Evolutionary conservation across 768 basidiomycete genomes (phyloP), one percentile per base, ranked within the genome.

Genomic region (Rhodotorula diobovata): DNA sequence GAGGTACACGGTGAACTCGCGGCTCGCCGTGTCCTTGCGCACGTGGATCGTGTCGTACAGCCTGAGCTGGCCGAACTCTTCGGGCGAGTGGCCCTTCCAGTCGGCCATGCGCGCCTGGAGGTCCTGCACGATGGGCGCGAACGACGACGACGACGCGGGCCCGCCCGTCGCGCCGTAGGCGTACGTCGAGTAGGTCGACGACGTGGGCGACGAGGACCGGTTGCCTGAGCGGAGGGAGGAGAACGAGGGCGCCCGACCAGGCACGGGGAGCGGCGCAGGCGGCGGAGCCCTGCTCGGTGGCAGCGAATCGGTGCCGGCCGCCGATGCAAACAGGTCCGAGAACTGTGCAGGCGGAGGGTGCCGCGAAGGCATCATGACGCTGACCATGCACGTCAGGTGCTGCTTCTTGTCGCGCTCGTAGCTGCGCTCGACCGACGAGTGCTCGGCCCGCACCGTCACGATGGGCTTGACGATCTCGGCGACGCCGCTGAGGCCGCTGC

Each of bases 361-460:
- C 76, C 90, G 89, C 35, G 87, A 87, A 4, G 95, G 91, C 4
- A 98, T 86, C 81, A 96, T 93, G 76, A 99, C 88, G 69, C 94
- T 84, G 72, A 99, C 88, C 78, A 97, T 89, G 79, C 94, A 97
- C 18, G 95, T 96, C 73, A 97, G 82, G 2, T 91, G 89, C 80
- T 95, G 91, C 75, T 86, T 90, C 65, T 77, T 78, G n/a, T 79
- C 79, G 18, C 69, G 68, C 12, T 45, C 84, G 75, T 72, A 89
- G 86, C 86, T 86, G 65, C 92, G 86, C 20, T 89, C 85, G 45
- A 97, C 84, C 30, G 88, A 88, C 0, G 90, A 84, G 79, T 92
- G 94, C 81, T 99, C 96, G 12, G 95, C 88, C 55, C 93, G 87
- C 78, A 97, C 91, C 79, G 91, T 90, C 78, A 99, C 96, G 35